Conservation (phyloP, 257 asterid species). For the Parsonsia alboflavescens region DNA sequence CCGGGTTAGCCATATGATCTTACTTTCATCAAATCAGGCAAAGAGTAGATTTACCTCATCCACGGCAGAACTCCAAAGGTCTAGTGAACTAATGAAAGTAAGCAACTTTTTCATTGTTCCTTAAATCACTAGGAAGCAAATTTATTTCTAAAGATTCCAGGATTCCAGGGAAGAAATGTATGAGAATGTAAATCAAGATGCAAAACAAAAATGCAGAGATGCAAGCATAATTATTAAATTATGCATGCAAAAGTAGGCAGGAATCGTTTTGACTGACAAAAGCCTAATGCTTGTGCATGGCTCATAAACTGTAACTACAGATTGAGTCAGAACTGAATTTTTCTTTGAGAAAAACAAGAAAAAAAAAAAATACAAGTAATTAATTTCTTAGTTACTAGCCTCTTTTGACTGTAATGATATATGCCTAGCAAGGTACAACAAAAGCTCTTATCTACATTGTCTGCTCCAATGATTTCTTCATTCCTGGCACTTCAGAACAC, state of each 20-base stretch:
- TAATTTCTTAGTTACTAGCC: neutral
- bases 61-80: no score
- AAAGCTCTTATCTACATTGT: neutral
- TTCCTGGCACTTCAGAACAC: neutral
- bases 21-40: neutral
- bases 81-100: neutral
- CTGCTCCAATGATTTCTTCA: neutral
- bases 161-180: neutral
- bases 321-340: neutral
- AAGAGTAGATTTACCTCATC: neutral
- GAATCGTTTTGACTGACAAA: neutral
- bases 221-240: neutral
- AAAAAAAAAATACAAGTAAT: neutral
- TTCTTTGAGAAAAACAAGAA: neutral
- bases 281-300: neutral
- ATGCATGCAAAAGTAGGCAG: neutral
- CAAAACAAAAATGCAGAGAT: neutral
- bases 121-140: neutral
- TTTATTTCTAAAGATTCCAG: neutral
- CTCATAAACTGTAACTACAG: neutral
- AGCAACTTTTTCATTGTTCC: neutral
- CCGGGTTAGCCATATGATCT: neutral
- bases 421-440: slow-evolving; percentile 2
- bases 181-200: neutral
- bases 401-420: neutral